Conservation (phyloP, 108 stramenopile genomes). For the Stephanodiscus minutulus region DNA sequence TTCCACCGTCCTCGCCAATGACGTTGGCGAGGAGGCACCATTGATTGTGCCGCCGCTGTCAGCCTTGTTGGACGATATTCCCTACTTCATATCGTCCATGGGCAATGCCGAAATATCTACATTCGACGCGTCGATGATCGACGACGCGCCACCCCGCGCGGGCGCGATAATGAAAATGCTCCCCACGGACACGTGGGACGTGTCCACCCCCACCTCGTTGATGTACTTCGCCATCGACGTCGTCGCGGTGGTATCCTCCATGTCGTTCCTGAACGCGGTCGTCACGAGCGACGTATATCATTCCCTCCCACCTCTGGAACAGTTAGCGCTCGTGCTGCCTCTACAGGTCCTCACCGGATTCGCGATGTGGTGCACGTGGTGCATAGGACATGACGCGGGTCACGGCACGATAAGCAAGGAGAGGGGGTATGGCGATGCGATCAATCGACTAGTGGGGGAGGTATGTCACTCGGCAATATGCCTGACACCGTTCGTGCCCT, state of each 20-base stretch:
- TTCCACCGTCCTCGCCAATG: too few species aligned
- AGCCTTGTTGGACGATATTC: too few species aligned
- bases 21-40: too few species aligned
- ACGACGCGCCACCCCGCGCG: slow-evolving; percentile 13
- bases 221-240: slow-evolving; percentile 63
- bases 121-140: not conserved
- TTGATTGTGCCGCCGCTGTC: too few species aligned
- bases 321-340: slow-evolving; percentile 53
- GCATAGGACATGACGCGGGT: slow-evolving; percentile 81
- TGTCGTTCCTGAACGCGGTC: slow-evolving; percentile 61
- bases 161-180: slow-evolving; percentile 63
- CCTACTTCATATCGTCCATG: too few species aligned
- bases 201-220: slow-evolving; percentile 58
- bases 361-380: slow-evolving; percentile 84
- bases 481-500: slow-evolving; percentile 72
- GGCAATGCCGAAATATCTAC: too few species aligned
- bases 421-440: slow-evolving; percentile 15
- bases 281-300: slow-evolving; percentile 61
- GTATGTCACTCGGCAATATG: slow-evolving; percentile 66
- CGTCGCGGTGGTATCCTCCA: slow-evolving; percentile 46
- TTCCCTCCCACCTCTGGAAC: slow-evolving; percentile 28
- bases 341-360: slow-evolving; percentile 68
- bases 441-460: slow-evolving; percentile 73
- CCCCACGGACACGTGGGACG: slow-evolving; percentile 55
- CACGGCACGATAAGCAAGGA: slow-evolving; percentile 60